A percentile compares a stretch with the other conserved stretches of the same genome.
These are phyloP conservation scores for Priceomyces carsonii DNA, from an alignment of 805 yeast genomes.

Conservation along the genomic window DNA sequence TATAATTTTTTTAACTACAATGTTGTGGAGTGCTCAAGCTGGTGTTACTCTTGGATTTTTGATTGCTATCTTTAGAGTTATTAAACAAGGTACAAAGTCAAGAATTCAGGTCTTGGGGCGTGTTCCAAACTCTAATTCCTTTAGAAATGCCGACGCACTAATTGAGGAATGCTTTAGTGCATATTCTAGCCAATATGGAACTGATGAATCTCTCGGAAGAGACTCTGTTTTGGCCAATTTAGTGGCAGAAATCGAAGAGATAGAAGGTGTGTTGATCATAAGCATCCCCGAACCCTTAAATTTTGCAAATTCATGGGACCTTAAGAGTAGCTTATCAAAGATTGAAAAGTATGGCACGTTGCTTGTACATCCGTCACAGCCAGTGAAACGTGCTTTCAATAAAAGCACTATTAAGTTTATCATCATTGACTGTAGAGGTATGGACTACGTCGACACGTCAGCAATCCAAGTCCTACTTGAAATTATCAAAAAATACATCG, in stretches of 20 bases:
- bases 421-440: conserved; percentile 78
- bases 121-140: conserved; percentile 40
- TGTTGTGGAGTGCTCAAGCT: conserved; percentile 39
- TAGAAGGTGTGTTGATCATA: conserved; percentile 75
- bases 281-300: conserved; percentile 87
- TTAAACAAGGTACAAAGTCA: conserved; percentile 77
- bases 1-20: conserved; percentile 24
- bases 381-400: conserved; percentile 45
- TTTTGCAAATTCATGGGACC: conserved; percentile 80
- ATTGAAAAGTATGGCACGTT: conserved; percentile 78
- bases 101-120: conserved; percentile 83
- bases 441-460: conserved; percentile 77
- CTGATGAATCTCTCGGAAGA: conserved; percentile 5
- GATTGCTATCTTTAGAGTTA: conserved; percentile 36
- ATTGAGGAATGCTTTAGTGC: conserved; percentile 35
- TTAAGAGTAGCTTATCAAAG: conserved; percentile 64
- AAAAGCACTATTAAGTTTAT: conserved; percentile 49
- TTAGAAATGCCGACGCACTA: conserved; percentile 71
- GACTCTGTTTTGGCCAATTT: conserved; percentile 11
- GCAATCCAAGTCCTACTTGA: conserved; percentile 73
- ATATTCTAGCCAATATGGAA: conserved; percentile 21
- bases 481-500: conserved; percentile 53
- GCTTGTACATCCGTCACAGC: conserved; percentile 73
- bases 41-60: conserved; percentile 38
- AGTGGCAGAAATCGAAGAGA: conserved; percentile 39